These are phyloP conservation scores for Wickerhamomyces rabaulensis DNA, from an alignment of 805 yeast genomes.

Conservation along the genomic window DNA sequence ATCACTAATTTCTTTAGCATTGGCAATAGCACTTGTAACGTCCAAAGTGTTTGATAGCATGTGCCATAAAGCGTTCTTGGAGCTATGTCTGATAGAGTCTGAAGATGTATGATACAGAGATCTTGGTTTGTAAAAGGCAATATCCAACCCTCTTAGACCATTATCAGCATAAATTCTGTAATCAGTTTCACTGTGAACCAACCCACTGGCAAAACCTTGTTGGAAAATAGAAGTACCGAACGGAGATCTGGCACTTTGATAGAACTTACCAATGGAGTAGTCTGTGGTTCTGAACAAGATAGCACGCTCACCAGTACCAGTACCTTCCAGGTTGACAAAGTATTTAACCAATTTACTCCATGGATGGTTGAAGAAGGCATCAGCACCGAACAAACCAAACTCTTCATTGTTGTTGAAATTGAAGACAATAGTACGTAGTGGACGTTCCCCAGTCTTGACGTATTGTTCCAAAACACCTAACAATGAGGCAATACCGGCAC, in stretches of 20 bases:
- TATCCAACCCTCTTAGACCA: conserved; percentile 81
- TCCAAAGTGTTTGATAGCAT: conserved; percentile 74
- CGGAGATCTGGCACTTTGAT: conserved; percentile 53
- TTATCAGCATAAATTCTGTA: conserved; percentile 61
- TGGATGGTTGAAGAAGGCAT: conserved; percentile 63
- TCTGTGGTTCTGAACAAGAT: conserved; percentile 82
- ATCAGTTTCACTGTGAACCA: conserved; percentile 80
- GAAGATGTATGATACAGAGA: conserved; percentile 74
- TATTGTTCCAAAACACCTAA: conserved; percentile 60
- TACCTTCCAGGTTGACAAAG: conserved; percentile 83
- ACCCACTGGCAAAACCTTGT: conserved; percentile 72
- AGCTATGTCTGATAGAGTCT: conserved; percentile 62
- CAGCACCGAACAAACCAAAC: conserved; percentile 80
- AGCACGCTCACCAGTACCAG: conserved; percentile 81
- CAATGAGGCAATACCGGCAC: conserved; percentile 80
- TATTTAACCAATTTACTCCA: conserved; percentile 59
- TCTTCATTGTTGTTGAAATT: conserved; percentile 91
- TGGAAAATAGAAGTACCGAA: conserved; percentile 79
- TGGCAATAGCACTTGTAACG: conserved; percentile 42
- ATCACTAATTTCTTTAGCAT: conserved; percentile 29
- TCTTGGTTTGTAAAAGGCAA: conserved; percentile 85
- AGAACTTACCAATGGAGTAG: conserved; percentile 58
- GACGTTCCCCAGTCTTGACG: conserved; percentile 37
- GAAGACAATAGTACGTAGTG: conserved; percentile 67
- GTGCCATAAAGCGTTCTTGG: conserved; percentile 72